Evolutionary conservation across 148 eudicot genomes (phyloP).

Genomic region (Diospyros kaki): DNA sequence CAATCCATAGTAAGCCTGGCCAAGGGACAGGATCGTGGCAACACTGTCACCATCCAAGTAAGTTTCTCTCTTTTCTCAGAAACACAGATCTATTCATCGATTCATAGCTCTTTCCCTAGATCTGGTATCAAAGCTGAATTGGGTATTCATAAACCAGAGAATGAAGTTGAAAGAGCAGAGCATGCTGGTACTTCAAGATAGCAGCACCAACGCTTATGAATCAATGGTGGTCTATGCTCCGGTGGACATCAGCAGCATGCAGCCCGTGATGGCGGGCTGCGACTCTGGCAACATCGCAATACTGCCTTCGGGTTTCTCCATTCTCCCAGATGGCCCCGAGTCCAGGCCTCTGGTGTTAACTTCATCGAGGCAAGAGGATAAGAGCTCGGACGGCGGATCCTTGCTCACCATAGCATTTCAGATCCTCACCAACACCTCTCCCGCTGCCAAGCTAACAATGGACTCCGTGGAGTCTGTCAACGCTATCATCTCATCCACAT

Average conservation of each 20-base stretch:
- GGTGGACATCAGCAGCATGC: constrained; percentile 61
- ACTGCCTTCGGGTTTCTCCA: constrained; percentile 84
- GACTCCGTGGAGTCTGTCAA: constrained; percentile 74
- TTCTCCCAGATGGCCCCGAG: constrained; percentile 80
- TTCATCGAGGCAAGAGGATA: constrained; percentile 52
- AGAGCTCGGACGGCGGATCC: constrained; percentile 76
- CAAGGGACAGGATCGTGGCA: constrained; percentile 47
- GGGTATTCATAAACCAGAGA: constrained; percentile 39
- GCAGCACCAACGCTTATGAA: constrained; percentile 66
- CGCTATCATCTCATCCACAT: constrained; percentile 58
- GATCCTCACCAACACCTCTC: constrained; percentile 61
- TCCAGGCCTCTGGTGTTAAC: constrained; percentile 78
- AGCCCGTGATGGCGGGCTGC: constrained; percentile 86
- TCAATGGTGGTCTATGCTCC: constrained; percentile 77
- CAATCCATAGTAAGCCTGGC: too few relatives aligned
- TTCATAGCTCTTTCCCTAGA: too few relatives aligned
- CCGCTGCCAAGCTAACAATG: constrained; percentile 50
- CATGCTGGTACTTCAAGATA: constrained; percentile 84
- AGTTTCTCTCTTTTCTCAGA: background rate
- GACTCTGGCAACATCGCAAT: constrained; percentile 70
- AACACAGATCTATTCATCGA: too few relatives aligned
- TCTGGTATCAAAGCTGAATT: background rate
- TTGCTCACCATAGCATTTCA: constrained; percentile 83
- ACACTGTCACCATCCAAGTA: constrained; percentile 72
- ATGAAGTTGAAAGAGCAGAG: constrained; percentile 51